These are phyloP conservation scores for Trebouxia sp. DNA, from an alignment of 139 green algal species.

Conservation along the genomic window DNA sequence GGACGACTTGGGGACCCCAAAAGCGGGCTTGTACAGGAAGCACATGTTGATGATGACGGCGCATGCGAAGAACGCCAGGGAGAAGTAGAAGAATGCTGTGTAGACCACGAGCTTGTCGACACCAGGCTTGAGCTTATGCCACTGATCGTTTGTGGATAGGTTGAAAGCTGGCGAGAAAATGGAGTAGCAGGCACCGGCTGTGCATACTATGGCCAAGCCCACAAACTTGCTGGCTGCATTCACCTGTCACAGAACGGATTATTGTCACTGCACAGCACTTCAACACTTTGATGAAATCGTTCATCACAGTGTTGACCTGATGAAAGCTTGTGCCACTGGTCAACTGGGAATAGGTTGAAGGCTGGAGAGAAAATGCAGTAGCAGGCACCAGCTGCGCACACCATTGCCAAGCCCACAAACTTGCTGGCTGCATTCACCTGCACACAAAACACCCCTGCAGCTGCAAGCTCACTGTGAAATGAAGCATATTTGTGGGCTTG, in stretches of 20 bases:
- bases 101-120: constrained; percentile 40
- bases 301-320: too few relatives aligned
- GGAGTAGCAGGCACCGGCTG: constrained; percentile 38
- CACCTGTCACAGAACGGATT: constrained; percentile 29
- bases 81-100: constrained; percentile 52
- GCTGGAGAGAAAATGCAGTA: constrained; percentile 46
- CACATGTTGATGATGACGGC: constrained; percentile 32
- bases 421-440: background rate
- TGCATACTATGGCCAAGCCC: constrained; percentile 19
- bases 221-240: background rate
- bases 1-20: constrained; percentile 37
- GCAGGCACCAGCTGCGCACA: constrained; percentile 22
- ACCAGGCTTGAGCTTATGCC: constrained; percentile 31
- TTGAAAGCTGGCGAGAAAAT: constrained; percentile 53
- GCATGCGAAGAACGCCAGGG: constrained; percentile 28
- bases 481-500: too few relatives aligned
- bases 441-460: too few relatives aligned
- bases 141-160: constrained; percentile 36
- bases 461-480: too few relatives aligned
- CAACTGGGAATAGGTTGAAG: constrained; percentile 36
- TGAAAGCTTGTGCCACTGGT: constrained; percentile 34
- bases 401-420: background rate
- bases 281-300: too few relatives aligned
- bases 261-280: too few relatives aligned
- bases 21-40: constrained; percentile 35